Percentiles rank a stretch among this genome's conserved stretches.
Evolutionary conservation across 2,329 filamentous ascomycete genomes (phyloP).

Genomic region (Mycosphaerella arachidis): DNA sequence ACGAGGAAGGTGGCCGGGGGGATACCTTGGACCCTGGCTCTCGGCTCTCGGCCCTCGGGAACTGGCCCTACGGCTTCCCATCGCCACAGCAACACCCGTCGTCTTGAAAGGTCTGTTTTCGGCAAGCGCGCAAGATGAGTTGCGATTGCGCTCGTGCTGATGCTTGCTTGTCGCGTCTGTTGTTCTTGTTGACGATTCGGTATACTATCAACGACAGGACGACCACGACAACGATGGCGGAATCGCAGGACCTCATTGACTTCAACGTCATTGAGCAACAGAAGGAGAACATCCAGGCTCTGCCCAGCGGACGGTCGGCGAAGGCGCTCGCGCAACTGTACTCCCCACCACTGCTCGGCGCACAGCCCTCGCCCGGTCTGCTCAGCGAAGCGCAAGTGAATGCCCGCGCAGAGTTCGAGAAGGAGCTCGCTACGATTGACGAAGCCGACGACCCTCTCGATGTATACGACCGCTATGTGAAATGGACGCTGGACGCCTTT

Average conservation of each 20-base stretch:
- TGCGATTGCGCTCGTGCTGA: not conserved
- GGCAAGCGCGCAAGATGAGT: not conserved
- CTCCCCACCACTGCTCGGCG: constrained; percentile 48
- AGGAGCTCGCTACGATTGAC: constrained; percentile 69
- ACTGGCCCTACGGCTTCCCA: not conserved
- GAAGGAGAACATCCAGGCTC: constrained; percentile 95
- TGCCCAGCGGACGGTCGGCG: constrained; percentile 83
- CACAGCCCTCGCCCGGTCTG: constrained; percentile 54
- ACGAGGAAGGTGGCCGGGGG: not conserved
- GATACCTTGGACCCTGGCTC: not conserved
- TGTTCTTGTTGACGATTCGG: not conserved
- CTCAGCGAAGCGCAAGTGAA: constrained; percentile 74
- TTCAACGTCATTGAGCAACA: constrained; percentile 95
- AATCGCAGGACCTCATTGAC: constrained; percentile 47
- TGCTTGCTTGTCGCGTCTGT: not conserved
- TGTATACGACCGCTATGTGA: constrained; percentile 92
- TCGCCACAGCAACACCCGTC: not conserved
- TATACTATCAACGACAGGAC: constrained; percentile 4
- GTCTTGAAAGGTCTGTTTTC: not conserved
- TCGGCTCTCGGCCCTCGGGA: not conserved
- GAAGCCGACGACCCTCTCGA: constrained; percentile 95
- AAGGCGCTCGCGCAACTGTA: constrained; percentile 80
- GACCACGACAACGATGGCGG: constrained; percentile 27
- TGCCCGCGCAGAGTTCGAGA: constrained; percentile 78
- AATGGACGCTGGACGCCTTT: constrained; percentile 94